Evolutionary conservation across 345 rosid species (phyloP).

Genomic region (Mercurialis annua): DNA sequence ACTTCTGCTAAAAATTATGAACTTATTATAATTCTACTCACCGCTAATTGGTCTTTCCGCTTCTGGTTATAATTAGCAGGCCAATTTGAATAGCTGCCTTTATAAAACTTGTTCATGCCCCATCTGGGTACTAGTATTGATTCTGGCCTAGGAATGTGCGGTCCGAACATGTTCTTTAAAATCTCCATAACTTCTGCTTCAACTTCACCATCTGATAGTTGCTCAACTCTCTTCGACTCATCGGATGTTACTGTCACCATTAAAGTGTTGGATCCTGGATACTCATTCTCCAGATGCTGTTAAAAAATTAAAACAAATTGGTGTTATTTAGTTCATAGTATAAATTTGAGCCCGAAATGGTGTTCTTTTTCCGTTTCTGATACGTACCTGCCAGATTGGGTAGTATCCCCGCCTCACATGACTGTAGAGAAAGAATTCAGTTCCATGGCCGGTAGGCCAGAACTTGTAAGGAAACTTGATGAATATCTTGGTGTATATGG

Average conservation of each 20-base stretch:
- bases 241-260: slow-evolving; percentile 21
- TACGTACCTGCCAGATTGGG: slow-evolving; percentile 27
- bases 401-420: slow-evolving; percentile 27
- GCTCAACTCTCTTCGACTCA: slow-evolving; percentile 31
- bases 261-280: slow-evolving; percentile 29
- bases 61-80: slow-evolving; percentile 17
- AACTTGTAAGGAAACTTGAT: slow-evolving; percentile 31
- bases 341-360: not conserved
- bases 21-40: not conserved
- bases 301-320: not conserved
- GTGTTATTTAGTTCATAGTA: not conserved
- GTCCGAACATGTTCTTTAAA: slow-evolving; percentile 24
- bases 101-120: slow-evolving; percentile 26
- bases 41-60: slow-evolving; percentile 19
- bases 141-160: slow-evolving; percentile 19
- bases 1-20: no score
- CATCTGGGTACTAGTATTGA: slow-evolving; percentile 30
- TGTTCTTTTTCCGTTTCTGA: no score
- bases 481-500: slow-evolving; percentile 32
- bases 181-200: slow-evolving; percentile 24
- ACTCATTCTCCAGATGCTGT: slow-evolving; percentile 32
- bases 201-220: slow-evolving; percentile 13
- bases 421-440: slow-evolving; percentile 30
- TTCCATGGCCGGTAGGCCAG: slow-evolving; percentile 34
- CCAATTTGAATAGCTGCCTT: slow-evolving; percentile 28